These are phyloP conservation scores for Aaosphaeria pasadenensis DNA, from an alignment of 2,329 filamentous ascomycete species.

Conservation along the genomic window DNA sequence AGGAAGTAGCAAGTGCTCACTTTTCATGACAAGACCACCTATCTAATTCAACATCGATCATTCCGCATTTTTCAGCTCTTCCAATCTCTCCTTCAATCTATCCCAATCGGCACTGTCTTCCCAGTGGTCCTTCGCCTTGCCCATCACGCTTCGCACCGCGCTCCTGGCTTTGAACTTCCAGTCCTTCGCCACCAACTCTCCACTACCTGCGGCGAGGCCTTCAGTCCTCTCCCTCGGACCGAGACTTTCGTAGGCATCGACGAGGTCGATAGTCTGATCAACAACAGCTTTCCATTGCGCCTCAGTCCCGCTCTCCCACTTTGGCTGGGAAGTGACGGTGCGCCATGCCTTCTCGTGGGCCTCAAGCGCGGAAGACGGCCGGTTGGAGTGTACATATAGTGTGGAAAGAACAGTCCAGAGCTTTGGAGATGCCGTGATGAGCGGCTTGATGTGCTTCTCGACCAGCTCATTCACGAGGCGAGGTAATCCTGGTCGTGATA, in stretches of 20 bases:
- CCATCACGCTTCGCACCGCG: slow-evolving; percentile 78
- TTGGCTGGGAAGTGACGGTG: slow-evolving; percentile 57
- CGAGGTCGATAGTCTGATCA: slow-evolving; percentile 74
- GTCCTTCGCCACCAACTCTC: slow-evolving; percentile 66
- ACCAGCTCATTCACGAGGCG: slow-evolving; percentile 68
- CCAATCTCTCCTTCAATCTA: slow-evolving; percentile 51
- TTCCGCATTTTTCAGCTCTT: slow-evolving; percentile 39
- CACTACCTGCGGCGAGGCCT: slow-evolving; percentile 47
- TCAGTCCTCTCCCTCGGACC: slow-evolving; percentile 49
- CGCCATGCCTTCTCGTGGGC: slow-evolving; percentile 91
- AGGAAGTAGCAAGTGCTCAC: too few relatives aligned
- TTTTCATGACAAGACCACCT: too few relatives aligned
- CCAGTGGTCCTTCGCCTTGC: slow-evolving; percentile 78
- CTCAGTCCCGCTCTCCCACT: slow-evolving; percentile 56
- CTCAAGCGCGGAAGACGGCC: slow-evolving; percentile 70
- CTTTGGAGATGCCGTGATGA: slow-evolving; percentile 76
- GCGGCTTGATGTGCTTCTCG: slow-evolving; percentile 70
- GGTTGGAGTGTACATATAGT: slow-evolving; percentile 69
- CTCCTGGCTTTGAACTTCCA: slow-evolving; percentile 90
- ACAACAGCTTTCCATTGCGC: slow-evolving; percentile 71
- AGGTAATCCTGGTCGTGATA: slow-evolving; percentile 48
- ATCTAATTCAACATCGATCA: slow-evolving; percentile 2
- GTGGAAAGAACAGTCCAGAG: slow-evolving; percentile 75
- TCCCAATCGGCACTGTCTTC: slow-evolving; percentile 71
- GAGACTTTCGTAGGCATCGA: slow-evolving; percentile 79